Base-by-base conservation (phyloP, 345 rosid species). In the Arabidopsis suecica region DNA sequence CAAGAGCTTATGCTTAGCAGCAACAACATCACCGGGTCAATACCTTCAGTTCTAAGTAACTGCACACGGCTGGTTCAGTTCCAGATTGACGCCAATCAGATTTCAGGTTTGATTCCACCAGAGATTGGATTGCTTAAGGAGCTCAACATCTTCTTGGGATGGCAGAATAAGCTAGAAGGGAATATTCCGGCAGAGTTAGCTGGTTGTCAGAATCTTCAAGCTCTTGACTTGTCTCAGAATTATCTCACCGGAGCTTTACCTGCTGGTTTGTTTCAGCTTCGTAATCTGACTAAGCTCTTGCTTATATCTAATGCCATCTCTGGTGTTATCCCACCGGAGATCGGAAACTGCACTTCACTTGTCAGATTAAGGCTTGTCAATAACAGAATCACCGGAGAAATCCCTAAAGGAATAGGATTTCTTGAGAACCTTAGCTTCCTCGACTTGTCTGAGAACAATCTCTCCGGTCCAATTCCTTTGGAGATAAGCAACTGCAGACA, bases 1-100 rank as follows among this genome's bases (percentile, higher is more conserved):
- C 78, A 80, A 55, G 89, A 91, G 86, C 88, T 94, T 78, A 86
- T 91, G 90, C 91, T 93, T 74, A 91, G 93, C 37, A 88, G 89
- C 81, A 94, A 89, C 80, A 80, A 86, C 84, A 83, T 94, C 42
- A 85, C 90, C 0, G 98, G 98, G 18, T 86, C 88, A 2, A 89
- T 94, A 58, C 98, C 98, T 16, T 68, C 81, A 3, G 83, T 78
- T 80, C 81, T 94, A 53, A 78, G 93, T 34, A 85, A 86, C 84
- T 87, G 88, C 69, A 75, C 78, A 48, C 73, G 75, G 66, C 89
- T 94, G 53, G 63, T 83, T 40, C 93, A 86, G 87, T 73, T 94
- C 48, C 96, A 94, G 85, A 77, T 94, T 16, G 96, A 93, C 65
- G 82, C 83, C 9, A 94, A 94, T 78, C 83, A 87, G 81, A 86